Evolutionary conservation across 208 protist genomes (phyloP).

Genomic region (Leishmania lainsoni): DNA sequence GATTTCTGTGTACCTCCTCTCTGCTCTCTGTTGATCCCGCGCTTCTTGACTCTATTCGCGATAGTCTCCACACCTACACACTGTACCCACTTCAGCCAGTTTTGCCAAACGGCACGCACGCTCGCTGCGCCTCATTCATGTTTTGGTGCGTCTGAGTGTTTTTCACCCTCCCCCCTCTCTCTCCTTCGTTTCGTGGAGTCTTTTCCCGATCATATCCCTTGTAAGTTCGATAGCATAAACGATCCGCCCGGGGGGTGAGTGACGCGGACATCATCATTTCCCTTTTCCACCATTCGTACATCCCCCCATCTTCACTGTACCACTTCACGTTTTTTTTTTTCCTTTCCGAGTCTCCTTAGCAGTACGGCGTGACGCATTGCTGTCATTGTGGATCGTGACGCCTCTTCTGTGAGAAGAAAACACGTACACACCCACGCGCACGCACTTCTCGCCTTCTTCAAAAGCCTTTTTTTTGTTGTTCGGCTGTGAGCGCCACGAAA

Average conservation of each 20-base stretch:
- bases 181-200: too few species aligned
- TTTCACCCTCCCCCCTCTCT: neutral
- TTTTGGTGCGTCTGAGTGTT: neutral
- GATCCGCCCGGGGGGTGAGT: neutral
- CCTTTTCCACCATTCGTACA: neutral
- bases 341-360: neutral
- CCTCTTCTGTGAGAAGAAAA: neutral
- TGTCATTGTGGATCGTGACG: neutral
- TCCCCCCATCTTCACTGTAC: neutral
- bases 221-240: neutral
- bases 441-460: neutral
- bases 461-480: slow-evolving; percentile 16
- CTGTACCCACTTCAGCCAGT: too few species aligned
- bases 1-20: neutral
- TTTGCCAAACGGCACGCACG: too few species aligned
- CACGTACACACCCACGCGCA: neutral
- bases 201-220: neutral
- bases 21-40: too few species aligned
- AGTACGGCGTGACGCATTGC: neutral
- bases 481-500: neutral
- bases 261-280: neutral
- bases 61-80: neutral
- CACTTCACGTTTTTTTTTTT: neutral
- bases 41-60: neutral
- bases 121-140: neutral